Base-by-base conservation (phyloP, 2,329 filamentous ascomycete genomes). In the Geosmithia putterillii region DNA sequence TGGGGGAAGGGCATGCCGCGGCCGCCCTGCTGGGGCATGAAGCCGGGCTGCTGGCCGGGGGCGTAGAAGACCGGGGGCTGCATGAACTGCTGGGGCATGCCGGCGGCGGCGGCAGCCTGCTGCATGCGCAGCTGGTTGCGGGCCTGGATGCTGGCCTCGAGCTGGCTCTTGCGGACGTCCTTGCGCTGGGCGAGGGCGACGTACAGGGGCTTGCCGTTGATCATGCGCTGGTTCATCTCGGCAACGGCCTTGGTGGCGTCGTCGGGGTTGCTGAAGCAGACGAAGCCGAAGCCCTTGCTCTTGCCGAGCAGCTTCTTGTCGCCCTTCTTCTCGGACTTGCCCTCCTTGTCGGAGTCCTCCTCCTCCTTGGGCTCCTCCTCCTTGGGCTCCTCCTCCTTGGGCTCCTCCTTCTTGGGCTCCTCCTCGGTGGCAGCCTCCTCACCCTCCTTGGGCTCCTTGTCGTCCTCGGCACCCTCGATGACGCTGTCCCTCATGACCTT, bases 161-260 rank as follows among this genome's bases (percentile, higher is more conserved):
- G 86, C 75, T 96, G 92, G 73, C 81, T 95, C 80, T 95, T 95
- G 69, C 92, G 89, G 58, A 98, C 90, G 69, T 98, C 92, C 81
- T 98, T 98, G 70, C 92, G 90, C 76, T 98, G 92, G 51, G 92
- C 92, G 52, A 98, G 79, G 56, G 92, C 92, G 57, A 98, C 92
- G 62, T 98, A 98, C 48, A 98, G 76, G 45, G 92, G 92, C 81
- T 98, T 98, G 71, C 78, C 79, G 65, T 89, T 84, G 54, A 96
- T 76, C 92, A 98, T 98, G 67, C 92, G 88, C 76, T 96, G 90
- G 76, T 98, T 98, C 87, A 96, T 95, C 69, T 98, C 92, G 48
- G 89, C 88, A 51, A 98, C 90, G 51, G 92, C 92, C 80, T 96
- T 96, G 70, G 90, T 95, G 52, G 92, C 92, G 65, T 98, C 92